Evolutionary conservation across 2,329 filamentous ascomycete genomes (phyloP).

Genomic region (Xylariomycetidae sp.): DNA sequence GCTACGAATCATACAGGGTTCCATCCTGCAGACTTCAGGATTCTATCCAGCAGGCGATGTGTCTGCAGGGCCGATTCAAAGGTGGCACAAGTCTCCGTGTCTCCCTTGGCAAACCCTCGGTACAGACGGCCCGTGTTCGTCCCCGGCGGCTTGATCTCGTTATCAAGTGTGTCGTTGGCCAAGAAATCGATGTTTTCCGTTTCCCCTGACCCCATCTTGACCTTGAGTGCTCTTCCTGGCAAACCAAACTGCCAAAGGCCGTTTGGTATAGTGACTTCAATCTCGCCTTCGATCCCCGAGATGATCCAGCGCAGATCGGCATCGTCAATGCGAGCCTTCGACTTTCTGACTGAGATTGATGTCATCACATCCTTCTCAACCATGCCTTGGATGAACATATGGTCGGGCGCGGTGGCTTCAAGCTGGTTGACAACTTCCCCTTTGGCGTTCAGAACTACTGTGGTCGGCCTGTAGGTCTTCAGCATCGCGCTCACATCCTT

Average conservation of each 20-base stretch:
- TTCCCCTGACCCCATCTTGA: conserved; percentile 13
- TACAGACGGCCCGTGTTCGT: conserved; percentile 17
- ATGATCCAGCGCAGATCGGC: conserved; percentile 30
- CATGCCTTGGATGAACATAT: conserved; percentile 29
- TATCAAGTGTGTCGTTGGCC: conserved; percentile 5
- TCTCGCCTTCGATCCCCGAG: conserved; percentile 31
- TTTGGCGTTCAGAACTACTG: conserved; percentile 16
- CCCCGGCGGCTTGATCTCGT: conserved; percentile 6
- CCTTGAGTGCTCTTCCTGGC: conserved; percentile 8
- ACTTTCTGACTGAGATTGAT: conserved; percentile 22
- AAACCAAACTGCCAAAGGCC: conserved; percentile 14
- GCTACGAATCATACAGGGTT: conserved; percentile 6
- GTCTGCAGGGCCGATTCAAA: conserved; percentile 19
- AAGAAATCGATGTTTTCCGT: conserved; percentile 9
- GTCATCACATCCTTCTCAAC: conserved; percentile 26
- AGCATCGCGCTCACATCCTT: conserved; percentile 19
- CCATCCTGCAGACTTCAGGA: conserved; percentile 22
- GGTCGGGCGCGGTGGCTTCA: conserved; percentile 25
- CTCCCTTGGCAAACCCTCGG: conserved; percentile 17
- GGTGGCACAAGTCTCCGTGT: conserved; percentile 7
- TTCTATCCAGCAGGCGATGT: conserved; percentile 16
- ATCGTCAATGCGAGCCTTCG: conserved; percentile 14
- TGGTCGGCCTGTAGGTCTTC: conserved; percentile 15
- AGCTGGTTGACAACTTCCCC: conserved; percentile 18
- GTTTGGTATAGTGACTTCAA: conserved; percentile 19